These are phyloP conservation scores for Parastagonospora nodorum DNA, from an alignment of 2,329 filamentous ascomycete genomes.

Conservation along the genomic window DNA sequence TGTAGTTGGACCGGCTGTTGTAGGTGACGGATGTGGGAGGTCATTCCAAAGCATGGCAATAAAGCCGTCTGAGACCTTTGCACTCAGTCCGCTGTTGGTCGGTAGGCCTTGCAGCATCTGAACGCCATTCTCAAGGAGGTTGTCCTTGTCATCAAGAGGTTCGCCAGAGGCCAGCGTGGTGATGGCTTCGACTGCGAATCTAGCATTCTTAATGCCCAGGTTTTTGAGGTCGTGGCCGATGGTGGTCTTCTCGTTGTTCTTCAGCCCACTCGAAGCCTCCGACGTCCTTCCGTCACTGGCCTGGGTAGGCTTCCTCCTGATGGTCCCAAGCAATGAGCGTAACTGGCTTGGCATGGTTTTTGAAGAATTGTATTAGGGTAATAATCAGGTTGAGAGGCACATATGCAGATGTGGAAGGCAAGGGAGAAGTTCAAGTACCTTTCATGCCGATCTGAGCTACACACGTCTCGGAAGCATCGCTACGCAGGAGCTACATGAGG, in stretches of 20 bases:
- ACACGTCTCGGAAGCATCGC: background rate
- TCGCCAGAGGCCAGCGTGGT: conserved; percentile 67
- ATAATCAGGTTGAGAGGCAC: background rate
- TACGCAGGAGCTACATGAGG: conserved; percentile 5
- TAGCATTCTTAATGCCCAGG: conserved; percentile 55
- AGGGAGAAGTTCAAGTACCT: conserved; percentile 3
- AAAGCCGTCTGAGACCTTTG: conserved; percentile 56
- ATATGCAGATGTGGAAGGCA: background rate
- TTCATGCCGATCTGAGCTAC: background rate
- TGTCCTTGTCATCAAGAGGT: conserved; percentile 65
- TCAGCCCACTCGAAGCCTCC: conserved; percentile 27
- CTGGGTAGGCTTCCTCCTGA: conserved; percentile 53
- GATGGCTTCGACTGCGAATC: conserved; percentile 60
- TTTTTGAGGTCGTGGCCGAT: conserved; percentile 60
- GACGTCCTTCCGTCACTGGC: conserved; percentile 55
- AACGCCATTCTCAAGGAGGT: conserved; percentile 55
- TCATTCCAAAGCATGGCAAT: conserved; percentile 60
- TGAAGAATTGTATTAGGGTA: background rate
- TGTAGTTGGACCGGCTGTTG: conserved; percentile 52
- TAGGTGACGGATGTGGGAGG: conserved; percentile 57
- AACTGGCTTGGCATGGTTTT: conserved; percentile 42
- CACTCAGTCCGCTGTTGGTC: conserved; percentile 54
- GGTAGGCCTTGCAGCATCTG: conserved; percentile 59
- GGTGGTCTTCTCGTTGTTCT: conserved; percentile 29
- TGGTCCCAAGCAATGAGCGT: conserved; percentile 51